Evolutionary conservation across 176 grass and related monocot genomes (phyloP), one percentile per base, ranked within the genome.

Genomic region (Ensete glaucum): DNA sequence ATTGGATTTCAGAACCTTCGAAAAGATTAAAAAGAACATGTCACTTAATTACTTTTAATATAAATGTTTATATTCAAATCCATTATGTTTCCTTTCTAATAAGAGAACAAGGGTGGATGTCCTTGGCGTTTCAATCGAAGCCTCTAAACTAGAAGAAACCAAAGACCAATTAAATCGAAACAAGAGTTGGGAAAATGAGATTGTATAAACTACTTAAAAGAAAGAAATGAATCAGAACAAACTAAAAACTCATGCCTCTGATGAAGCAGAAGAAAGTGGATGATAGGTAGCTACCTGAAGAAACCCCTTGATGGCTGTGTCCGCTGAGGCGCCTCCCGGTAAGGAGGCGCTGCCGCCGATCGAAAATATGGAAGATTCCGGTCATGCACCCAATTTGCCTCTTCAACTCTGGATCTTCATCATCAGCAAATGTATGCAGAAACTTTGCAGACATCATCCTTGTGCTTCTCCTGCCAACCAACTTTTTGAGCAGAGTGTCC

Each of bases 401-500:
- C 75, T 85, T 76, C 80, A 93, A 69, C 48, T 98, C 86, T 26
- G 84, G 84, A 55, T 85, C 87, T 2, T 93, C 94, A 19, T 93
- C 94, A 19, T 98, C 88, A 15, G 72, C 78, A 21, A 93, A 76
- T 52, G 88, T 54, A 21, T 85, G 84, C 49, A 98, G 52, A 85
- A 93, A 98, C 83, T 89, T 91, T 53, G 88, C 86, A 19, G 94
- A 87, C 94, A 93, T 98, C 94, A 93, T 98, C 72, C 68, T 78
- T 34, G 59, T 48, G 52, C 49, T 21, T 71, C 60, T 43, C 1
- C 51, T 73, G 24, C 53, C 43, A 55, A 16, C 25, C 19, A 69
- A 11, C 20, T n/a, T 23, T 23, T 23, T 23, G 49, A 64, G 23
- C 58, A 76, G 26, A 34, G 76, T 71, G 19, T 74, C 76, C 76